Evolutionary conservation across 768 basidiomycete genomes (phyloP), one percentile per base, ranked within the genome.

Genomic region (Boletus tomentosulus): DNA sequence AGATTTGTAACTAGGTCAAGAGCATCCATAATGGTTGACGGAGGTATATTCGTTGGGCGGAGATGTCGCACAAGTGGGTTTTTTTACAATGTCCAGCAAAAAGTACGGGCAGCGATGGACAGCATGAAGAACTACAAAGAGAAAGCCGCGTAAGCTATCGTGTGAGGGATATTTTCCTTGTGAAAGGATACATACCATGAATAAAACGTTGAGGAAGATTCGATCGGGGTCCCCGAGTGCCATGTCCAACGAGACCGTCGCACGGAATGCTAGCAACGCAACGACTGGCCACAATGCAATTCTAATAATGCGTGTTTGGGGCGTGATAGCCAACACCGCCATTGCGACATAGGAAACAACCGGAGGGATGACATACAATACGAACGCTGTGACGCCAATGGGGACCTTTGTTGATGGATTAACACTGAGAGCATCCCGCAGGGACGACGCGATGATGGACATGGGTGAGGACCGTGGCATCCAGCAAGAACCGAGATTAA

Each of bases 1-100:
- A 81, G 61, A 55, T 77, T 82, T 60, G 70, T 70, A 15, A 58
- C 59, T 16, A 87, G 72, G 50, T 86, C 83, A 22, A 76, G 62
- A 2, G 78, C 77, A 54, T 86, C 76, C 37, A 59, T 44, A 24
- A 48, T 13, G 30, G 38, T 28, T 1, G 52, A 46, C 9, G 47
- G 39, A 9, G 41, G 50, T 6, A 33, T 27, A 4, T 46, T 41
- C 16, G 35, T 24, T 15, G 53, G 53, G 34, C 58, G 54, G 24
- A 50, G 45, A n/a, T n/a, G n/a, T 19, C 62, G 60, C 25, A 50
- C 51, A 56, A 52, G 13, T n/a, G 58, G 59, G 10, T 61, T 45
- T 25, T 51, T 50, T 15, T 42, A 33, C 11, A 62, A 35, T 0
- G 56, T 48, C 62, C 61, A 62, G 11, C 50, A 41, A 9, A 64